Conservation (phyloP, 495 filamentous ascomycete genomes). For the Baudoinia panamericana region DNA sequence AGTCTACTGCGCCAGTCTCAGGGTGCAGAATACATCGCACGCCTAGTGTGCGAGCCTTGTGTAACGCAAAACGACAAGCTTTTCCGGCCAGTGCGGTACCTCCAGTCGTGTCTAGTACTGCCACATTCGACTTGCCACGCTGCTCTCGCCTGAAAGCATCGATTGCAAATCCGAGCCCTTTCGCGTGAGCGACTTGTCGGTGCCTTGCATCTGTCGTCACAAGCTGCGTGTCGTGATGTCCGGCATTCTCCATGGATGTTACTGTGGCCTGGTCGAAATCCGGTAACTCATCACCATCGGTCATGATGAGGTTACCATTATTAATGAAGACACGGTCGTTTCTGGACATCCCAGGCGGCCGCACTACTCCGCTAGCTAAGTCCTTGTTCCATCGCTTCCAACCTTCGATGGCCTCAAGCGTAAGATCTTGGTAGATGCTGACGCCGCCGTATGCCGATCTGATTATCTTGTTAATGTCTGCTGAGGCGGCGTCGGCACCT, state of each 20-base stretch:
- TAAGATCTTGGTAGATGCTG: slow-evolving; percentile 39
- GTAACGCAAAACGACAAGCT: slow-evolving; percentile 4
- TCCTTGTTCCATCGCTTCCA: slow-evolving; percentile 10
- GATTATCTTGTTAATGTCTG: slow-evolving; percentile 45
- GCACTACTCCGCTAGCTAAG: not conserved
- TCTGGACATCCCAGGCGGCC: not conserved
- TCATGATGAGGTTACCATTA: slow-evolving; percentile 6
- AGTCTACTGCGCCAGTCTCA: not conserved
- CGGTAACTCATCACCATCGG: not conserved
- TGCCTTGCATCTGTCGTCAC: not conserved
- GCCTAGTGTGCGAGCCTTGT: not conserved
- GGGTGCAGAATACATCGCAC: not conserved
- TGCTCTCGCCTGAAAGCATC: slow-evolving; percentile 3
- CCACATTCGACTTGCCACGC: not conserved
- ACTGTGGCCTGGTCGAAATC: slow-evolving; percentile 1
- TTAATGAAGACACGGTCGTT: slow-evolving; percentile 1
- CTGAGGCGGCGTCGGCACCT: slow-evolving; percentile 31
- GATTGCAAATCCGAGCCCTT: not conserved
- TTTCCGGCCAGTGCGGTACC: slow-evolving; percentile 6
- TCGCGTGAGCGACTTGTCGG: not conserved
- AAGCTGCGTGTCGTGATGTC: slow-evolving; percentile 1
- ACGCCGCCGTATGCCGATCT: slow-evolving; percentile 43
- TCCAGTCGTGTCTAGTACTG: slow-evolving; percentile 6
- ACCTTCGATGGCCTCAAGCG: slow-evolving; percentile 27
- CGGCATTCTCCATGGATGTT: not conserved